Evolutionary conservation across 176 grass and related monocot species (phyloP), one percentile per base, ranked within the genome.

Genomic region (Juncus effusus): DNA sequence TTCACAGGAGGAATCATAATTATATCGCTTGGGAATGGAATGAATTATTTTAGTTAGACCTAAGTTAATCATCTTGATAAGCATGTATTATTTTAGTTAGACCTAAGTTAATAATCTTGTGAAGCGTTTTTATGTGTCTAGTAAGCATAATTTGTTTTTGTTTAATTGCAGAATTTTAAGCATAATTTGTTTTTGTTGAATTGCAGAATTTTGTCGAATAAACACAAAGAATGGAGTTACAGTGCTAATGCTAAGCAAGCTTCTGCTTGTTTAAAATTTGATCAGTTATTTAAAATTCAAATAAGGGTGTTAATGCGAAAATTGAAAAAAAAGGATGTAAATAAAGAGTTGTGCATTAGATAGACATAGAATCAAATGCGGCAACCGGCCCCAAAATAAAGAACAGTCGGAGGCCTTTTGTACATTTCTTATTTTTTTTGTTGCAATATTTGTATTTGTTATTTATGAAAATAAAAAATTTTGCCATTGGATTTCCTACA

Each of bases 281-380:
- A 51, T 41, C 45, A 28, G 19, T 28, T 28, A 28, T 28, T 28
- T 28, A 28, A 5, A 47, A 47, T 47, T 47, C 44, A 9, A 55
- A 69, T 28, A 28, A 28, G 19, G 19, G 0, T 28, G 39, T 56
- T 69, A 69, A 52, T 69, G 65, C 9, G 2, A 53, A 69, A 69
- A 47, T 6, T 52, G 51, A 56, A 40, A 49, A 36, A 69, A 69
- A 68, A 69, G 37, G 58, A 4, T 69, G 65, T 69, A 69, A 56
- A 56, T 69, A 56, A 69, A 36, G 58, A 61, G 58, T 69, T 69
- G 65, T 69, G 65, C 65, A 69, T 69, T 69, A 69, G 45, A 69
- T 28, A 28, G 45, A 10, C 36, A 49, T 49, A 36, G 15, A 35
- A 42, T 7, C 52, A 57, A 68, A 19, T 57, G 13, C 11, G 7